Conservation (phyloP, 1,139 yeast species). For the Yamadazyma buinensis region DNA sequence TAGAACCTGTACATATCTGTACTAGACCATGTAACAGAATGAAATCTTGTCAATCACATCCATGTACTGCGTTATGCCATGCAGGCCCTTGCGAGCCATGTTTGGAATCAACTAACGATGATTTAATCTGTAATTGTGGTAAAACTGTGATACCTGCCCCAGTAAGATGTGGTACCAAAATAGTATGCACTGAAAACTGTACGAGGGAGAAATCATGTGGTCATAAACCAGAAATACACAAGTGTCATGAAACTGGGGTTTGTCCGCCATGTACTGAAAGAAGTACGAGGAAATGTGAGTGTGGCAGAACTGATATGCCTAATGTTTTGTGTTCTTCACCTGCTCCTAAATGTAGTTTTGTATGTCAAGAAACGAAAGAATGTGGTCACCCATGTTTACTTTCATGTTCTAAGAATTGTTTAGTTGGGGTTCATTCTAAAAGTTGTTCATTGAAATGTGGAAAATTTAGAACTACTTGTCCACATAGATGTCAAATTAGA, state of each 20-base stretch:
- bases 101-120: slow-evolving; percentile 77
- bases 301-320: slow-evolving; percentile 60
- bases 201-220: slow-evolving; percentile 64
- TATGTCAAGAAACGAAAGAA: slow-evolving; percentile 52
- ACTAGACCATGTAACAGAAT: slow-evolving; percentile 62
- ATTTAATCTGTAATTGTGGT: slow-evolving; percentile 82
- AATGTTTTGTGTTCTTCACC: slow-evolving; percentile 72
- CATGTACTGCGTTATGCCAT: slow-evolving; percentile 76
- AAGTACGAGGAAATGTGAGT: slow-evolving; percentile 63
- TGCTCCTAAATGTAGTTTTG: slow-evolving; percentile 67
- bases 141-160: slow-evolving; percentile 79
- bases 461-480: slow-evolving; percentile 49
- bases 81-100: slow-evolving; percentile 84
- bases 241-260: slow-evolving; percentile 62
- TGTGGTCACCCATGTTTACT: slow-evolving; percentile 75
- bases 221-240: slow-evolving; percentile 68
- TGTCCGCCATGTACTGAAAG: slow-evolving; percentile 81
- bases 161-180: slow-evolving; percentile 80
- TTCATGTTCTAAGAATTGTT: slow-evolving; percentile 46
- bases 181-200: slow-evolving; percentile 71
- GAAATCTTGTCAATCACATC: slow-evolving; percentile 69
- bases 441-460: slow-evolving; percentile 59
- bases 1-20: slow-evolving; percentile 80
- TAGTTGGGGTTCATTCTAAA: slow-evolving; percentile 23
- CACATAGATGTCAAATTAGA: slow-evolving; percentile 56